A percentile compares a stretch with the other conserved stretches of the same genome.
phyloP scores from a whole-genome alignment of 2,329 filamentous ascomycete genomes.

The Epichloe sibirici region DNA sequence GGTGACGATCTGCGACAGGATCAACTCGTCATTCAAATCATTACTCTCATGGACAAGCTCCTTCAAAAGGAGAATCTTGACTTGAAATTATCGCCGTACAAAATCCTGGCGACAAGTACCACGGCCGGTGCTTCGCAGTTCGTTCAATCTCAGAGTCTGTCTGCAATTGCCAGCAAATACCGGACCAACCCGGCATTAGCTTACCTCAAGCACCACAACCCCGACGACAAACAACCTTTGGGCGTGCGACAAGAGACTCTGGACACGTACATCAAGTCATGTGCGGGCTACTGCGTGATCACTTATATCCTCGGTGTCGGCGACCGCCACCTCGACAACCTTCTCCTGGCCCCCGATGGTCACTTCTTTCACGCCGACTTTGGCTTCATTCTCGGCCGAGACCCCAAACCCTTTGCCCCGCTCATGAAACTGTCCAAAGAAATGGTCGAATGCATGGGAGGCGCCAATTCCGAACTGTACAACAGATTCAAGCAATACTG shows the following conservation, averaged over 20 bases:
- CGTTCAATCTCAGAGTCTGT: conserved; percentile 73
- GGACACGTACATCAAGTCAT: conserved; percentile 91
- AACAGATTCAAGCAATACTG: conserved; percentile 88
- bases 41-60: conserved; percentile 93
- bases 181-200: conserved; percentile 61
- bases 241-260: conserved; percentile 85
- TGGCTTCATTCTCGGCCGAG: conserved; percentile 91
- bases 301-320: conserved; percentile 96
- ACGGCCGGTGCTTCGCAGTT: conserved; percentile 89
- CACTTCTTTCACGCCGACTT: conserved; percentile 99
- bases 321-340: conserved; percentile 89
- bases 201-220: conserved; percentile 82
- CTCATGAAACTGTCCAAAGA: conserved; percentile 95
- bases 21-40: conserved; percentile 92
- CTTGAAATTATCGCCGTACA: conserved; percentile 88
- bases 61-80: conserved; percentile 94
- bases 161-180: conserved; percentile 73
- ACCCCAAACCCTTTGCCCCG: conserved; percentile 94
- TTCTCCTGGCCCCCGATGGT: conserved; percentile 77
- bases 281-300: conserved; percentile 95
- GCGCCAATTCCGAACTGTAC: conserved; percentile 68
- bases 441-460: conserved; percentile 98
- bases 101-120: conserved; percentile 85
- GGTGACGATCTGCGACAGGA: conserved; percentile 95
- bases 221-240: conserved; percentile 67